Evolutionary conservation across 306 rosid genomes (phyloP), one percentile per base, ranked within the genome.

Genomic region (Cicer yamashitae): DNA sequence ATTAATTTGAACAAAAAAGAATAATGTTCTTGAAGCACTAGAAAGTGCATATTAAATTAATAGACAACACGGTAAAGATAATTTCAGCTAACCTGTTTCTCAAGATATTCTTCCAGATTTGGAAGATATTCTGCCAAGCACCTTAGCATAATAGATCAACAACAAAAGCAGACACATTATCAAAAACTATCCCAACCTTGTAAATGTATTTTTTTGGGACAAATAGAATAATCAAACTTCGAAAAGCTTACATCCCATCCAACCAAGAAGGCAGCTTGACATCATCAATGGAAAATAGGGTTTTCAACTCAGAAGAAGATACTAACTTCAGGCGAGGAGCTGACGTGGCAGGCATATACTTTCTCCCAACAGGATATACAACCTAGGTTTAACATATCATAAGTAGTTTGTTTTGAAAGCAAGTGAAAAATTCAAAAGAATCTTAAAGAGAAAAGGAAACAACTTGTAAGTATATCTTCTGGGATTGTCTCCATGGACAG

Each of bases 111-210:
- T 87, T 96, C 99, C 18, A 96, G 82, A 82, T 91, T 89, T 59
- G 85, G 85, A 65, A 96, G 96, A 81, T 90, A 96, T 87, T 96
- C 85, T 47, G 97, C 99, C 91, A 92, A 84, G 85, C 99, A 96
- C 99, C 99, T 92, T 65, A 38, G 59, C 22, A 63, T 77, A 74
- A 39, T 62, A 65, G 67, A 77, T 71, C 72, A 73, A 70, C n/a
- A 75, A 74, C 41, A 67, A 58, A 62, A 82, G 71, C 65, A 72
- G 71, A 62, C 54, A 72, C 47, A 5, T 20, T n/a, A 37, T 60
- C 25, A 82, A 40, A 46, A n/a, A n/a, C 63, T 54, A 66, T 64
- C 62, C 17, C 45, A 39, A 71, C 22, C 43, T 17, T 79, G 68
- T 17, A 61, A n/a, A 62, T 10, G 8, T 30, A 66, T 61, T 12